Evolutionary conservation across 2,329 filamentous ascomycete species (phyloP).

Genomic region (Fusarium sp.): DNA sequence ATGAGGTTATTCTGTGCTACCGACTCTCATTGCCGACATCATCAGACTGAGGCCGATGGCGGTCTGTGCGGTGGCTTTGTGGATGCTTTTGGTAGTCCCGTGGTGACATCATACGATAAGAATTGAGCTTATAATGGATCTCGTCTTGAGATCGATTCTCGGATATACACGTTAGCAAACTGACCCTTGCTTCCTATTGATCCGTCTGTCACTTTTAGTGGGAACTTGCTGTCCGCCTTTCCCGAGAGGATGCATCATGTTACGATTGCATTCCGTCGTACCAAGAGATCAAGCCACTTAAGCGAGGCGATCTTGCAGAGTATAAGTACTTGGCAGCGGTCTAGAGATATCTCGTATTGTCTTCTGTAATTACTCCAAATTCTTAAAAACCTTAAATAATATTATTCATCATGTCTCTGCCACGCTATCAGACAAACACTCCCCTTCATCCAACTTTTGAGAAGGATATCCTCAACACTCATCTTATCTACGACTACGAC

Average conservation of each 20-base stretch:
- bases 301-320: not conserved
- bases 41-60: constrained; percentile 2
- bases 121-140: constrained; percentile 19
- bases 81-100: not conserved
- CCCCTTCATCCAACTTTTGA: constrained; percentile 47
- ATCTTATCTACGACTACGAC: constrained; percentile 67
- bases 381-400: no score
- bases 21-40: constrained; percentile 10
- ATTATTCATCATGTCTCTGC: constrained; percentile 32
- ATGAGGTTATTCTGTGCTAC: not conserved
- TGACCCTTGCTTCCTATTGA: not conserved
- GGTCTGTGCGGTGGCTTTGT: constrained; percentile 13
- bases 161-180: constrained; percentile 17
- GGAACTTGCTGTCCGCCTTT: constrained; percentile 1
- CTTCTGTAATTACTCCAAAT: not conserved
- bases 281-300: not conserved
- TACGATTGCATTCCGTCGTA: not conserved
- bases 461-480: constrained; percentile 61
- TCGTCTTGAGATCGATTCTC: not conserved
- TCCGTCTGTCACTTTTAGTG: not conserved
- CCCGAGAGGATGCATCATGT: constrained; percentile 17
- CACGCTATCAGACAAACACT: constrained; percentile 40
- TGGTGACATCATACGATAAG: constrained; percentile 31
- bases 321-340: not conserved
- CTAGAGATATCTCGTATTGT: rapidly evolving